Evolutionary conservation across 345 rosid genomes (phyloP), one percentile per base, ranked within the genome.

Genomic region (Salix caprea): DNA sequence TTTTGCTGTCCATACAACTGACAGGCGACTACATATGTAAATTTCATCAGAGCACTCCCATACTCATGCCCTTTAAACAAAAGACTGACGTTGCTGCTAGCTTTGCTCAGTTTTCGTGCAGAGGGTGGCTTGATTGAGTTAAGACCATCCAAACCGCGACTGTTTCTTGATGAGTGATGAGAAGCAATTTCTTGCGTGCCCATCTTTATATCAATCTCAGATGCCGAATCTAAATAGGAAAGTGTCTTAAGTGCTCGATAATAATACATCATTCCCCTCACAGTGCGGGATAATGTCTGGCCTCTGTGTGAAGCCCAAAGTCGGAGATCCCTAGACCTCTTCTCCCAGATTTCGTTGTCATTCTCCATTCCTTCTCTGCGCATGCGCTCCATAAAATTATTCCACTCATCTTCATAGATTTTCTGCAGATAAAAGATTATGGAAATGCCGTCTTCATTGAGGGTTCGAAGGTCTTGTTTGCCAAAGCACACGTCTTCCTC

Each of bases 301-400:
- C 98, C 98, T 81, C 98, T 86, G 78, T 90, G 88, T 46, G 98
- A 94, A 50, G 95, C 98, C 98, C 98, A 94, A 11, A 88, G 90
- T 54, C 97, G 97, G 72, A 94, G 91, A 76, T 92, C 97, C 77
- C 90, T 90, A 19, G 87, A 84, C 85, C 86, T 87, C 19, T 58
- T 68, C 37, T 83, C 75, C 98, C 95, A 94, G 52, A 94, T 88
- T 7, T 91, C 97, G 71, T 88, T 78, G 32, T 87, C 97, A 58
- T 88, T 76, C 39, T 87, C 89, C 87, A 83, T 84, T 73, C 98
- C 97, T 65, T 91, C 95, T 85, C 94, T 85, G 16, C 67, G 86
- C 98, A 94, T 91, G 76, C 97, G 85, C 82, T 92, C 93, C 80
- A 92, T 60, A 78, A 94, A 94, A 81, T 94, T 94, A 37, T 70